Conservation (phyloP, 441 rosid species). For the Adansonia gregorii region DNA sequence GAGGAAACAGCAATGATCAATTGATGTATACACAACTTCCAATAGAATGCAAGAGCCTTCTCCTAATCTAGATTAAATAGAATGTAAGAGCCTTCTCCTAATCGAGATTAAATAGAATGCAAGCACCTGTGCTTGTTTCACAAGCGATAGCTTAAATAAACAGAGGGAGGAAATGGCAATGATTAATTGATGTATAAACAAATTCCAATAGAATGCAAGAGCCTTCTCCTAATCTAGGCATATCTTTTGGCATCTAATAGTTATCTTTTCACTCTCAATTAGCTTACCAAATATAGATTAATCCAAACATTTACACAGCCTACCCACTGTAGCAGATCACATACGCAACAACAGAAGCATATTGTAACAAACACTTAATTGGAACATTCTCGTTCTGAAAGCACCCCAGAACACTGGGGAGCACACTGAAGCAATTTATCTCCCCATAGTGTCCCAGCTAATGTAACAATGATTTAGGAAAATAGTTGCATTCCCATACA, state of each 20-base stretch:
- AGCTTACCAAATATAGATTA: constrained; percentile 3
- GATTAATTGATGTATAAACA: background rate
- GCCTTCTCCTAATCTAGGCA: background rate
- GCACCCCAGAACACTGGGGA: background rate
- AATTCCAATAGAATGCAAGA: background rate
- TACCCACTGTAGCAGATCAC: background rate
- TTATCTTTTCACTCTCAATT: background rate
- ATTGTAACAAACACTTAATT: background rate
- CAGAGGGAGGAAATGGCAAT: background rate
- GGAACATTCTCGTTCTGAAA: background rate
- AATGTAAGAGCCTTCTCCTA: no score
- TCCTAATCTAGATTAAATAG: background rate
- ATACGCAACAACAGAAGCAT: background rate
- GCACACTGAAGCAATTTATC: background rate
- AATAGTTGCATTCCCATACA: background rate
- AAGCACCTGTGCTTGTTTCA: background rate
- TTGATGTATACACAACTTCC: background rate
- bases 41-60: background rate
- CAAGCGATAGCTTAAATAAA: background rate
- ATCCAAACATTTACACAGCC: background rate
- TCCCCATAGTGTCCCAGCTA: background rate
- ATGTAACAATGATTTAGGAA: background rate
- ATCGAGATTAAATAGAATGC: no score
- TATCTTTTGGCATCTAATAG: background rate
- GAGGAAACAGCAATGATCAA: background rate